phyloP scores from a whole-genome alignment of 140 eudicot genomes.

The Cichorium intybus region DNA sequence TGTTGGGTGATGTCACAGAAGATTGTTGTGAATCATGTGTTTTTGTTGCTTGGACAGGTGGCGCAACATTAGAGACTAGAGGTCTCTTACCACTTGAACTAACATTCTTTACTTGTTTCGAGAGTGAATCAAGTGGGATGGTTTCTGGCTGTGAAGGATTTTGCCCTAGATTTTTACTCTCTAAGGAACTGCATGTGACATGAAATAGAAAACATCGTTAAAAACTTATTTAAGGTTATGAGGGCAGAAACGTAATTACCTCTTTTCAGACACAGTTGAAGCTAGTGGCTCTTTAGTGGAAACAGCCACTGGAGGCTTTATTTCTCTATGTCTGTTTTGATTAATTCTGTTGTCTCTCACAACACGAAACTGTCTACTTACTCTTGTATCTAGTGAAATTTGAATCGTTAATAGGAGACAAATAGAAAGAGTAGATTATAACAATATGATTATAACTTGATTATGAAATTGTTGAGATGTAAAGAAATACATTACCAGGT shows the following conservation, averaged over 20 bases:
- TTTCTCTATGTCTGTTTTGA: conserved; percentile 42
- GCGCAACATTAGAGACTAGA: conserved; percentile 30
- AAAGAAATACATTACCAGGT: conserved; percentile 45
- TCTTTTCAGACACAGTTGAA: conserved; percentile 39
- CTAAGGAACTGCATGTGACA: conserved; percentile 36
- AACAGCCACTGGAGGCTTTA: conserved; percentile 40
- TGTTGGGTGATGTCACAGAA: conserved; percentile 42
- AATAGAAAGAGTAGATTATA: not conserved
- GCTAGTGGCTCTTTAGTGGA: conserved; percentile 31
- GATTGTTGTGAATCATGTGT: conserved; percentile 38
- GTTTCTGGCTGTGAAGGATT: conserved; percentile 31
- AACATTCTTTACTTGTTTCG: conserved; percentile 43
- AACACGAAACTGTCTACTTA: conserved; percentile 76
- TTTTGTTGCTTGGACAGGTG: conserved; percentile 36
- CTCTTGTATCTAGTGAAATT: conserved; percentile 52
- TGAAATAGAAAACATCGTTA: not conserved
- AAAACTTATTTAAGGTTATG: not conserved
- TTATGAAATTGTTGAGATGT: not conserved
- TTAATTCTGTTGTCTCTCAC: conserved; percentile 83
- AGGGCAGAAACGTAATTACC: conserved; percentile 32
- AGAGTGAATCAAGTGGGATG: conserved; percentile 33
- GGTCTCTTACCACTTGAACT: conserved; percentile 38
- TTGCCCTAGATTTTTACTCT: conserved; percentile 40
- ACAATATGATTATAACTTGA: not conserved
- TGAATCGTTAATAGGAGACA: conserved; percentile 21